Conservation (phyloP, 2,329 filamentous ascomycete genomes). For the Phialocephala sp. region DNA sequence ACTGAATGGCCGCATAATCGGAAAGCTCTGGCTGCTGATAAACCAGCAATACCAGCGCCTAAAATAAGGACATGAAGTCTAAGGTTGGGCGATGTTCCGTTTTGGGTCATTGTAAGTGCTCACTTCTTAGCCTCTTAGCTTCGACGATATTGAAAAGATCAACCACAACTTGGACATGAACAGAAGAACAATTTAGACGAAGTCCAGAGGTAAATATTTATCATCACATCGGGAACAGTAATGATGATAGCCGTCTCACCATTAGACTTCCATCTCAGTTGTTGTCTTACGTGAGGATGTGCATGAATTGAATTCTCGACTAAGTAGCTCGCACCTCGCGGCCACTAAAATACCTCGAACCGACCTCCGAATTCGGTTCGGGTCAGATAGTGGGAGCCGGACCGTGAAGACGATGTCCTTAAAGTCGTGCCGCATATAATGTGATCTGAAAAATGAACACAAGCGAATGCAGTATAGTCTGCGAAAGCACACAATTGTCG, state of each 20-base stretch:
- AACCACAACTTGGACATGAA: background rate
- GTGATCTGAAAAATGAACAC: too few species aligned
- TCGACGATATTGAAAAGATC: background rate
- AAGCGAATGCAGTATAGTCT: too few species aligned
- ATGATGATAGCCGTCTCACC: background rate
- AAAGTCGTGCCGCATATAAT: too few species aligned
- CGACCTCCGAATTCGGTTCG: background rate
- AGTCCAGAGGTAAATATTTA: too few species aligned
- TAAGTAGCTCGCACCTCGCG: background rate
- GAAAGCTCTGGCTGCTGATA: constrained; percentile 38
- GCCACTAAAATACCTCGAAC: background rate
- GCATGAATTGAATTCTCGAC: background rate
- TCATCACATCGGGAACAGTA: too few species aligned
- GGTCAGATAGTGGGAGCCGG: background rate
- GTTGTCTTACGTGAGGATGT: background rate
- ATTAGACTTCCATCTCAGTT: background rate
- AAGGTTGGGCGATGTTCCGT: background rate
- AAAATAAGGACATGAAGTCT: constrained; percentile 37
- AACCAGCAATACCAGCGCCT: constrained; percentile 43
- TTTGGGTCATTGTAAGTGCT: background rate
- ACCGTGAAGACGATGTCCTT: too few species aligned
- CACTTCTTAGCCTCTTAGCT: background rate
- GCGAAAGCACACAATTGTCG: too few species aligned
- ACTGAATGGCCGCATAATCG: constrained; percentile 3
- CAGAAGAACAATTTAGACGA: background rate